Conservation (phyloP, 2,329 filamentous ascomycete species). For the Arthrinium phaeospermum region DNA sequence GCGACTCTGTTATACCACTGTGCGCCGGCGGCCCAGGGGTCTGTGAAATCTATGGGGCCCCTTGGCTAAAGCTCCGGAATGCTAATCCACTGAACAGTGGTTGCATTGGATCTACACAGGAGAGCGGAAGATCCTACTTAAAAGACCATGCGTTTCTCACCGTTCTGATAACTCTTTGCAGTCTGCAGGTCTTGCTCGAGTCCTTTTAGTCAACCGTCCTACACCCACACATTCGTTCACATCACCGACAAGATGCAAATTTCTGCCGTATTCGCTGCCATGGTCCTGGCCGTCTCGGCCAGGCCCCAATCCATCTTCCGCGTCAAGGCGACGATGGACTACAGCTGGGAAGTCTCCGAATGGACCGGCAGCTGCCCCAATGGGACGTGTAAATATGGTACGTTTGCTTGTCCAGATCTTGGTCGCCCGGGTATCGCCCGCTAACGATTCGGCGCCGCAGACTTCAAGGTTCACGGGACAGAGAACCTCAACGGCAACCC, state of each 20-base stretch:
- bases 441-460: constrained; percentile 22
- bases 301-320: constrained; percentile 29
- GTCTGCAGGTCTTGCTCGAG: constrained; percentile 7
- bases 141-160: constrained; percentile 3
- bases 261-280: constrained; percentile 31
- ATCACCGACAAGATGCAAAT: constrained; percentile 33
- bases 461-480: constrained; percentile 40
- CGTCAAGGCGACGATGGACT: constrained; percentile 30
- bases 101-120: neutral
- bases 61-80: neutral
- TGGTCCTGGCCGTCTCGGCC: constrained; percentile 30
- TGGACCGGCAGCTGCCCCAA: constrained; percentile 34
- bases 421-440: neutral
- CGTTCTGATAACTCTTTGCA: neutral
- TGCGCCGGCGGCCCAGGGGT: neutral
- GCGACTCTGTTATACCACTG: constrained; percentile 1
- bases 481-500: constrained; percentile 33
- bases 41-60: neutral
- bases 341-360: constrained; percentile 36
- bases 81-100: constrained; percentile 12
- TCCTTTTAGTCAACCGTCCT: constrained; percentile 3
- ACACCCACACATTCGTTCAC: constrained; percentile 14
- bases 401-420: constrained; percentile 17
- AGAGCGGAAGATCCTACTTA: constrained; percentile 11
- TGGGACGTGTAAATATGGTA: constrained; percentile 35